Evolutionary conservation across 495 filamentous ascomycete species (phyloP).

Genomic region (Penicillium cosmopolitanum): DNA sequence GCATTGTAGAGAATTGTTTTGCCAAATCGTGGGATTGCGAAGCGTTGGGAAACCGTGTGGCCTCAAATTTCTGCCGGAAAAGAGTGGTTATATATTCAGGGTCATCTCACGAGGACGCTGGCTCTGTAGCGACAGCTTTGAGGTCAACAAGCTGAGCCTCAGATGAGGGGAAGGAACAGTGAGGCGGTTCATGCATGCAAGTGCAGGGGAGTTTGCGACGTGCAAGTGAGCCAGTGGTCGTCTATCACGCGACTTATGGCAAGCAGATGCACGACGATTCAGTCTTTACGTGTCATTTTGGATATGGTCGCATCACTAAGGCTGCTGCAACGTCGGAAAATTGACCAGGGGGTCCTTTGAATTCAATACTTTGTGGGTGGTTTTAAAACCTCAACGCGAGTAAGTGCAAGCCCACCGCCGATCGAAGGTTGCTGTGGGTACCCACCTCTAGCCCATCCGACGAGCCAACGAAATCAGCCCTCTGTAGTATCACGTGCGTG

Average conservation of each 20-base stretch:
- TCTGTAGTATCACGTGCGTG: too few relatives aligned
- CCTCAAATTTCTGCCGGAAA: slow-evolving; percentile 3
- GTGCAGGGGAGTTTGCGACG: slow-evolving; percentile 14
- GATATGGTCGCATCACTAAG: slow-evolving; percentile 14
- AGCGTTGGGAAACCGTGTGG: neutral
- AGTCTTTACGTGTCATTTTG: slow-evolving; percentile 8
- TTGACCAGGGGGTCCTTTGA: too few relatives aligned
- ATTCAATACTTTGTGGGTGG: too few relatives aligned
- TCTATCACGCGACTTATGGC: slow-evolving; percentile 5
- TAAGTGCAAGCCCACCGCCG: too few relatives aligned
- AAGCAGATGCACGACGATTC: slow-evolving; percentile 1
- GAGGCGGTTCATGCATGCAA: slow-evolving; percentile 18
- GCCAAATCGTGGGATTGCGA: neutral
- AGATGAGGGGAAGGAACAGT: slow-evolving; percentile 13
- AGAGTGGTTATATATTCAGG: slow-evolving; percentile 1
- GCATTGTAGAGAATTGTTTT: neutral
- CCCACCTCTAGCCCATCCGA: too few relatives aligned
- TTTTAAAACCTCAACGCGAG: too few relatives aligned
- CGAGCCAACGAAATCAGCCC: too few relatives aligned
- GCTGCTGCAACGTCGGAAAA: slow-evolving; percentile 6
- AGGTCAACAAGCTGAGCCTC: slow-evolving; percentile 1
- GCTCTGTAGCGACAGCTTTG: neutral
- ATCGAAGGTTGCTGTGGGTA: too few relatives aligned
- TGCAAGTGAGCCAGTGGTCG: slow-evolving; percentile 13
- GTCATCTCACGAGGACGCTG: neutral